A percentile compares a stretch with the other conserved stretches of the same genome.
Conservation (phyloP, 768 basidiomycete genomes). For the Phaffia tasmanica region DNA sequence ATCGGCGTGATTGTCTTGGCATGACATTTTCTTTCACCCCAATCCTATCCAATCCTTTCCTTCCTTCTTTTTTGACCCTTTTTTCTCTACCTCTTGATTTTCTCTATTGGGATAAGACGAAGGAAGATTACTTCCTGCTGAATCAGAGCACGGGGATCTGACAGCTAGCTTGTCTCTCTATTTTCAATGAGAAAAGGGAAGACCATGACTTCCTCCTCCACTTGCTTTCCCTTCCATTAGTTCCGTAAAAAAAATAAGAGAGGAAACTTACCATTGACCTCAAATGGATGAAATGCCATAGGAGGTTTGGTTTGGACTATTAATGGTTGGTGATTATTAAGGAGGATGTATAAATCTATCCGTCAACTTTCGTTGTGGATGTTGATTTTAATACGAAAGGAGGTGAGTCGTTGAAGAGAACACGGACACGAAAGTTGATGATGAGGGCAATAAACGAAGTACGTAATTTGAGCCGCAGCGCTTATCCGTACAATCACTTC, state of each 20-base stretch:
- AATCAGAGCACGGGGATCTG: neutral
- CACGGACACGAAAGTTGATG: too few relatives aligned
- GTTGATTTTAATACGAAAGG: too few relatives aligned
- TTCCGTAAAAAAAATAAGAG: neutral
- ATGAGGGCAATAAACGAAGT: too few relatives aligned
- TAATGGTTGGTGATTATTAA: too few relatives aligned
- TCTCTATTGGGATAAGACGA: too few relatives aligned
- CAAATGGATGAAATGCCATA: slow-evolving; percentile 22
- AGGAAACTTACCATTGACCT: slow-evolving; percentile 14
- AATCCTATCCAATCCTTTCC: neutral
- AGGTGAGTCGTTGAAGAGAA: too few relatives aligned
- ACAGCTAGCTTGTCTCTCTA: neutral
- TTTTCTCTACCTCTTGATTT: neutral
- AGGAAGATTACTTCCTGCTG: too few relatives aligned
- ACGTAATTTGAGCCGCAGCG: too few relatives aligned
- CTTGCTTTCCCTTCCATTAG: neutral
- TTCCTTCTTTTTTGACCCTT: neutral
- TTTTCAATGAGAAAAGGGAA: neutral
- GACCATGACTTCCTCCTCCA: neutral
- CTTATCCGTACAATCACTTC: too few relatives aligned
- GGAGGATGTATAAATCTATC: too few relatives aligned
- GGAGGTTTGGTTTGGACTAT: neutral
- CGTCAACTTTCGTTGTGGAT: too few relatives aligned
- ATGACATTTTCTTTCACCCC: neutral
- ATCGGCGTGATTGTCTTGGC: neutral